Conservation (phyloP, 1,139 yeast genomes). For the Zygosaccharomyces sapae region DNA sequence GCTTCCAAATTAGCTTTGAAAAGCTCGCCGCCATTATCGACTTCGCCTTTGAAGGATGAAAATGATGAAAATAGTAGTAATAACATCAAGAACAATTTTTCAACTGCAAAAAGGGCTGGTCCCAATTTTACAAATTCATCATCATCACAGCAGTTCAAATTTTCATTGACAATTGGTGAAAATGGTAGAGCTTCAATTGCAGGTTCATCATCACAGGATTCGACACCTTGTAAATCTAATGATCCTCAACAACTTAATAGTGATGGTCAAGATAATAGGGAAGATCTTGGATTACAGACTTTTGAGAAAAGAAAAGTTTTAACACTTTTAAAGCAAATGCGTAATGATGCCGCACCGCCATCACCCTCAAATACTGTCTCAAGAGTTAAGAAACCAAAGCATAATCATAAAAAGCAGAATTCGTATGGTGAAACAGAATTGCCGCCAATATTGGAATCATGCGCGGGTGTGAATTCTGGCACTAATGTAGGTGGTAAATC, state of each 20-base stretch:
- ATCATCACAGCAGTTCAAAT: constrained; percentile 15
- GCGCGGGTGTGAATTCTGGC: neutral
- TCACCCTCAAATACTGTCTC: neutral
- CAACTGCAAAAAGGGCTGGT: neutral
- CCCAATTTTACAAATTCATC: constrained; percentile 4
- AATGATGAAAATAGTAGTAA: neutral
- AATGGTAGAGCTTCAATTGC: constrained; percentile 27
- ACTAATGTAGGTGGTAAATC: neutral
- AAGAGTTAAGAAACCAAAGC: neutral
- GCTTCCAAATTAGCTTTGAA: constrained; percentile 19
- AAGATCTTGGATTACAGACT: constrained; percentile 6
- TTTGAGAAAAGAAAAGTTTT: constrained; percentile 25
- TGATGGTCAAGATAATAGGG: neutral
- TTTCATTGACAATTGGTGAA: constrained; percentile 24
- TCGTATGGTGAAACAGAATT: constrained; percentile 3
- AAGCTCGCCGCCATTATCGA: constrained; percentile 23
- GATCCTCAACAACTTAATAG: neutral
- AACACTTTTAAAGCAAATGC: constrained; percentile 29
- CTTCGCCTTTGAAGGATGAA: constrained; percentile 11
- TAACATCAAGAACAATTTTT: neutral
- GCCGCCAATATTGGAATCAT: constrained; percentile 7
- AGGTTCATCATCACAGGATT: constrained; percentile 11
- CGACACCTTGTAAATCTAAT: neutral
- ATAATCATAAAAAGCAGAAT: constrained; percentile 2
- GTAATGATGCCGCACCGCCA: constrained; percentile 13